Evolutionary conservation across 2,329 filamentous ascomycete genomes (phyloP), one percentile per base, ranked within the genome.

Genomic region (Colletotrichum tamarilloi): DNA sequence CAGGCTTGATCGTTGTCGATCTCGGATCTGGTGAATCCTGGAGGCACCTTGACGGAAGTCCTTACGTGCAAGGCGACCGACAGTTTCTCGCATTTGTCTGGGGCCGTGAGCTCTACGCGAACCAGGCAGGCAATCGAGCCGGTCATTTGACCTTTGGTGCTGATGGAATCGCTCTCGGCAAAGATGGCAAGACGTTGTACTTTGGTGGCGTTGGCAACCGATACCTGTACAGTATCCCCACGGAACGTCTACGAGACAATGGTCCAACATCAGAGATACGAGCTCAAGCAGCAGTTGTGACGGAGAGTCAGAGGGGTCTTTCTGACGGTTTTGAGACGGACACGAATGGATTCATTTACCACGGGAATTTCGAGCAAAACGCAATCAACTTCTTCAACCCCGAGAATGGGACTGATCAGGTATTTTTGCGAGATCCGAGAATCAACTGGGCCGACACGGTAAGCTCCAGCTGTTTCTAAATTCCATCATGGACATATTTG

Each of bases 391-490:
- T 65, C 22, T 65, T 65, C 52, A 57, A 65, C 30, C 62, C 62
- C 12, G 62, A 30, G n/a, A 65, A 65, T 6, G 62, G 62, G 19
- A 65, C 62, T 1, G 52, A 65, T 46, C 62, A 26, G 22, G 52
- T 65, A 12, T 65, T 65, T 16, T 22, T 65, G 52, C 30, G 52
- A 12, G 62, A 65, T 32, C 52, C 62, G 11, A 35, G 62, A 26
- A 65, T 65, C 22, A 65, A 65, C 30, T 65, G 62, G 62, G 49
- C 62, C n/a, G 62, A 65, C 52, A 65, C 62, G 5, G 52, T 65
- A 57, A 42, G 62, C 24, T 22, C 19, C 32, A 3, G 5, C 38
- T 42, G 22, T 38, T 22, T 6, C n/a, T 22, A 7, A 22, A 49
- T 3, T 2, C 6, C 14, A 12, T 14, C 19, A n/a, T 26, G 12